These are phyloP conservation scores for Linum tenue DNA, from an alignment of 345 rosid genomes.

Conservation along the genomic window DNA sequence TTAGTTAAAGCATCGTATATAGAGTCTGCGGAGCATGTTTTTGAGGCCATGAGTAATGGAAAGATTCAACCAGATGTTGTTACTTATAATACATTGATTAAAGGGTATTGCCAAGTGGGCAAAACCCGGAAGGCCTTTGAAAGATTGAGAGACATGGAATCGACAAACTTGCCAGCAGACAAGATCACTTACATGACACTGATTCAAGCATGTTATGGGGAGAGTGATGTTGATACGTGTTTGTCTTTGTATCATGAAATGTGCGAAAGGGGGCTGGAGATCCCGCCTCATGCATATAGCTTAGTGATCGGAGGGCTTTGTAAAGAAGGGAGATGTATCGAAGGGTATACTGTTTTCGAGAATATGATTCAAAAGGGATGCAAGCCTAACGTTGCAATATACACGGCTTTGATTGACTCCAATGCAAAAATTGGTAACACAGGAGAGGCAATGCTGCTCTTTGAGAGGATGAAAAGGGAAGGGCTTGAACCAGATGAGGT, in stretches of 20 bases:
- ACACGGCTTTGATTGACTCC: slow-evolving; percentile 68
- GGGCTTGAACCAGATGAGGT: slow-evolving; percentile 68
- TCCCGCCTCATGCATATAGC: slow-evolving; percentile 65
- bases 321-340: slow-evolving; percentile 56
- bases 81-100: slow-evolving; percentile 72
- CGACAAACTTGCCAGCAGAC: slow-evolving; percentile 52
- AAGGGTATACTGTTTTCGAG: slow-evolving; percentile 57
- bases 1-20: slow-evolving; percentile 57
- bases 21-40: slow-evolving; percentile 68
- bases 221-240: slow-evolving; percentile 57
- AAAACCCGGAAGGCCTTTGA: slow-evolving; percentile 55
- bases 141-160: slow-evolving; percentile 59
- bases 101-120: slow-evolving; percentile 71
- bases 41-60: slow-evolving; percentile 69
- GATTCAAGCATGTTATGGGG: slow-evolving; percentile 71
- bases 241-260: slow-evolving; percentile 70
- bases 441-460: slow-evolving; percentile 58
- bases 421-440: slow-evolving; percentile 60
- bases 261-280: slow-evolving; percentile 62
- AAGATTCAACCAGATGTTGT: slow-evolving; percentile 59
- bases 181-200: slow-evolving; percentile 77
- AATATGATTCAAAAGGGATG: slow-evolving; percentile 52
- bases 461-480: slow-evolving; percentile 63
- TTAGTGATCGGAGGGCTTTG: slow-evolving; percentile 84
- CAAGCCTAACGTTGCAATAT: slow-evolving; percentile 64